Evolutionary conservation across 2,329 filamentous ascomycete species (phyloP).

Genomic region (Basipetospora chlamydospora): DNA sequence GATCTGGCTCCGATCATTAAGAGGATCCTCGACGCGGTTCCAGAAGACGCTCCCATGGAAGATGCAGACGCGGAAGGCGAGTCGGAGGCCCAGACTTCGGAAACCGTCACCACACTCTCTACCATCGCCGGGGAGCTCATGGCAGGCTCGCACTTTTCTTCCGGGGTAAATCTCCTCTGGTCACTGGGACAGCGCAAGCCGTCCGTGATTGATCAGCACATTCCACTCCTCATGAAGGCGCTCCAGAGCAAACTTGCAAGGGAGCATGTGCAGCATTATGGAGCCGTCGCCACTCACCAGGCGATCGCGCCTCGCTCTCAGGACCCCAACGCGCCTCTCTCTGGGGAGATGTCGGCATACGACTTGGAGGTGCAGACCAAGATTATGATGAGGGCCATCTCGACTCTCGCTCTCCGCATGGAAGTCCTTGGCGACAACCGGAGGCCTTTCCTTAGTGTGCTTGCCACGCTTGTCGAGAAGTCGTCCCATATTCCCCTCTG

Average conservation of each 20-base stretch:
- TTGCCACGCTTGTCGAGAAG: constrained; percentile 90
- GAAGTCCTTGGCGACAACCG: constrained; percentile 82
- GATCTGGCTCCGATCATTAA: constrained; percentile 63
- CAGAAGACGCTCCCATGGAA: constrained; percentile 60
- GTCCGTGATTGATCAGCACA: constrained; percentile 78
- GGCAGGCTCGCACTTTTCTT: constrained; percentile 65
- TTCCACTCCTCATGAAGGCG: constrained; percentile 78
- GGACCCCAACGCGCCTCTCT: constrained; percentile 31
- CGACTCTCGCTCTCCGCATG: constrained; percentile 84
- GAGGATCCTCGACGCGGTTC: constrained; percentile 77
- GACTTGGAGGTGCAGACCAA: constrained; percentile 82
- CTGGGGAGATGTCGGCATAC: constrained; percentile 49
- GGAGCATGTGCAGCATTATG: constrained; percentile 75
- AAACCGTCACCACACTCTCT: constrained; percentile 75
- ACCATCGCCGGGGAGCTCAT: constrained; percentile 79
- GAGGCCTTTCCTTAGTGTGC: constrained; percentile 83
- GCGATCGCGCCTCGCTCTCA: constrained; percentile 29
- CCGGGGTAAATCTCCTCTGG: constrained; percentile 88
- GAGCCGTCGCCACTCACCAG: constrained; percentile 38
- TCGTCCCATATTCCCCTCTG: constrained; percentile 78
- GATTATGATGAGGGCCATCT: constrained; percentile 88
- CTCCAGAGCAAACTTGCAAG: constrained; percentile 83
- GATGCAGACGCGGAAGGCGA: constrained; percentile 75
- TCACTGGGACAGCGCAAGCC: constrained; percentile 75
- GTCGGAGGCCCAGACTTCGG: constrained; percentile 65